phyloP scores from a whole-genome alignment of 2,329 filamentous ascomycete genomes.

The Aspergillus glaucus region DNA sequence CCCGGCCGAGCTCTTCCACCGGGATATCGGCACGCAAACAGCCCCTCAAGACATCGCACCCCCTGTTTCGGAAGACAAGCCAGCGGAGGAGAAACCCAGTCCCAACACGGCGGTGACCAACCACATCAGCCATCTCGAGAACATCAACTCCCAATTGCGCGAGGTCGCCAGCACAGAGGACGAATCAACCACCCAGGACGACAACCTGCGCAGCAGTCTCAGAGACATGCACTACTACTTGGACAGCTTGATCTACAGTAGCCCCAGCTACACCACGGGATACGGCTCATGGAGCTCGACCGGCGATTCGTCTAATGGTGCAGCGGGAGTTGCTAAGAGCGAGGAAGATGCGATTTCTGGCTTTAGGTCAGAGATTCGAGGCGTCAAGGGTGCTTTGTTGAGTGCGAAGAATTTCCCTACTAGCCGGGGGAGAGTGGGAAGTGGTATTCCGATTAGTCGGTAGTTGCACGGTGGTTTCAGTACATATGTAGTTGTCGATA shows the following conservation, averaged over 20 bases:
- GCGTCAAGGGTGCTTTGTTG: constrained; percentile 58
- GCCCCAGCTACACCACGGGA: constrained; percentile 21
- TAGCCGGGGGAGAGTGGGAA: constrained; percentile 22
- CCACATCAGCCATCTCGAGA: constrained; percentile 44
- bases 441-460: constrained; percentile 10
- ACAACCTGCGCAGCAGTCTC: constrained; percentile 28
- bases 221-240: constrained; percentile 49
- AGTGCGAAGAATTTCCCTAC: constrained; percentile 57
- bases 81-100: constrained; percentile 7
- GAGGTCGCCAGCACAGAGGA: constrained; percentile 40
- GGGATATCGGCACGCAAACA: constrained; percentile 59
- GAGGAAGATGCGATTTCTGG: constrained; percentile 53
- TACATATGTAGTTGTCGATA: neutral
- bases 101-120: constrained; percentile 21
- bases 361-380: constrained; percentile 55
- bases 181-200: constrained; percentile 24
- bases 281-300: constrained; percentile 31
- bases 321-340: constrained; percentile 29
- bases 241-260: constrained; percentile 40
- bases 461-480: constrained; percentile 1
- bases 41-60: constrained; percentile 33
- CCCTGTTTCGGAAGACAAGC: constrained; percentile 7
- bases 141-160: constrained; percentile 46
- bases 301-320: constrained; percentile 13
- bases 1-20: constrained; percentile 58